phyloP scores from a whole-genome alignment of 495 filamentous ascomycete genomes.

The Hypoxylon fuscum region DNA sequence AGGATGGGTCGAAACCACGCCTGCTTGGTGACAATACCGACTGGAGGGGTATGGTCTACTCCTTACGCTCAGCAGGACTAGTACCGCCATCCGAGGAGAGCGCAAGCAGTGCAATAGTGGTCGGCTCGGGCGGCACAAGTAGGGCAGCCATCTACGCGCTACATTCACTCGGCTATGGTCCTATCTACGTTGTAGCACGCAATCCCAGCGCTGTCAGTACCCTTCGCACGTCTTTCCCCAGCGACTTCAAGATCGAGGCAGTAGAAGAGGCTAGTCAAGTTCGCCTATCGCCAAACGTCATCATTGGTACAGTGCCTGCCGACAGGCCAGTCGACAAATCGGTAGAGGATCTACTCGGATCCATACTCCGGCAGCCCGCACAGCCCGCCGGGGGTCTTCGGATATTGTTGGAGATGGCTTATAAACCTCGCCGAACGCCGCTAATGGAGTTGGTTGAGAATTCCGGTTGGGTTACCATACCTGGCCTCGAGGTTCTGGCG shows the following conservation, averaged over 20 bases:
- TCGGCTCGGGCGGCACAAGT: slow-evolving; percentile 92
- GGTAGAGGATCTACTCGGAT: slow-evolving; percentile 72
- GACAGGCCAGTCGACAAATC: slow-evolving; percentile 81
- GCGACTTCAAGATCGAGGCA: slow-evolving; percentile 74
- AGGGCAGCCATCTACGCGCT: slow-evolving; percentile 91
- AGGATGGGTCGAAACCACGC: slow-evolving; percentile 48
- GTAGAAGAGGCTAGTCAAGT: slow-evolving; percentile 59
- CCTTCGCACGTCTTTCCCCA: slow-evolving; percentile 77
- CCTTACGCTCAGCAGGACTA: slow-evolving; percentile 78
- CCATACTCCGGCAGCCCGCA: slow-evolving; percentile 66
- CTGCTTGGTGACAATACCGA: slow-evolving; percentile 93
- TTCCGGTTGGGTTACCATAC: slow-evolving; percentile 84
- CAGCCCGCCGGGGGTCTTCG: slow-evolving; percentile 52
- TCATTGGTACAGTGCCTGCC: slow-evolving; percentile 90
- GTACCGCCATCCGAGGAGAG: slow-evolving; percentile 45
- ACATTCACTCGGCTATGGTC: slow-evolving; percentile 80
- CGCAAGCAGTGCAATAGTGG: slow-evolving; percentile 69
- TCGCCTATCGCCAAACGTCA: slow-evolving; percentile 70
- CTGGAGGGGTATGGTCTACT: slow-evolving; percentile 89
- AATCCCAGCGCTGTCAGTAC: slow-evolving; percentile 70
- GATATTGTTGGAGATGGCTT: slow-evolving; percentile 94
- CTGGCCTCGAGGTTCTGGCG: slow-evolving; percentile 88
- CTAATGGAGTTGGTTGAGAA: slow-evolving; percentile 86
- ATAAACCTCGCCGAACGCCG: slow-evolving; percentile 83
- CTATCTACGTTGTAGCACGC: slow-evolving; percentile 88